Evolutionary conservation across 2,329 filamentous ascomycete species (phyloP).

Genomic region (Fusarium sp.): DNA sequence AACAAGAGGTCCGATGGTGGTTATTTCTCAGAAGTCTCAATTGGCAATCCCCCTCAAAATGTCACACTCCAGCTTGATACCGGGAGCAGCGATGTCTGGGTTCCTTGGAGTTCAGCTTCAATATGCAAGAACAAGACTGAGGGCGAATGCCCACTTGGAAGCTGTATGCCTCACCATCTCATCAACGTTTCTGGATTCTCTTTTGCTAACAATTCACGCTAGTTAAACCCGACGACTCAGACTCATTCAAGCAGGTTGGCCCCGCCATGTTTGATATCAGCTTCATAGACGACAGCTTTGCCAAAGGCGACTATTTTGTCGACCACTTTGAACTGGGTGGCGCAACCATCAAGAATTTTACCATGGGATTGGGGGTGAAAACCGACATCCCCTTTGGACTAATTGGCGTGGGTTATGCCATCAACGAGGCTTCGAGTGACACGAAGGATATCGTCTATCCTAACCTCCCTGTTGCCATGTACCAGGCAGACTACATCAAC

Average conservation of each 20-base stretch:
- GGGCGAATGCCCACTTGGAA: slow-evolving; percentile 60
- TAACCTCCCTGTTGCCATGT: slow-evolving; percentile 77
- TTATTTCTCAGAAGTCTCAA: slow-evolving; percentile 70
- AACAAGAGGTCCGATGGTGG: slow-evolving; percentile 63
- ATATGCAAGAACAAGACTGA: slow-evolving; percentile 56
- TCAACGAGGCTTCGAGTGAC: slow-evolving; percentile 64
- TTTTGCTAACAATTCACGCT: slow-evolving; percentile 40
- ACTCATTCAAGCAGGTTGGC: slow-evolving; percentile 62
- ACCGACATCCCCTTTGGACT: slow-evolving; percentile 72
- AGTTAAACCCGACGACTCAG: slow-evolving; percentile 66
- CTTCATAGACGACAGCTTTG: slow-evolving; percentile 74
- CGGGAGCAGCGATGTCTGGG: slow-evolving; percentile 77
- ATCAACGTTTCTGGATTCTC: neutral
- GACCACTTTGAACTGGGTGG: slow-evolving; percentile 71
- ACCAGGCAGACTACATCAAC: slow-evolving; percentile 74
- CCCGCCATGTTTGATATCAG: slow-evolving; percentile 68
- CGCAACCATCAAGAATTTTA: slow-evolving; percentile 66
- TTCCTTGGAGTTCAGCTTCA: slow-evolving; percentile 58
- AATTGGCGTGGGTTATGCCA: slow-evolving; percentile 73
- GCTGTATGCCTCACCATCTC: slow-evolving; percentile 57
- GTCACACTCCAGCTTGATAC: slow-evolving; percentile 75
- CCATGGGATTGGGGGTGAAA: slow-evolving; percentile 71
- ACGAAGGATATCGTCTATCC: slow-evolving; percentile 58
- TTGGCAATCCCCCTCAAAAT: slow-evolving; percentile 72
- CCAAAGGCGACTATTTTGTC: slow-evolving; percentile 71